phyloP scores from a whole-genome alignment of 2,329 filamentous ascomycete genomes.

The Aspergillus flavus region DNA sequence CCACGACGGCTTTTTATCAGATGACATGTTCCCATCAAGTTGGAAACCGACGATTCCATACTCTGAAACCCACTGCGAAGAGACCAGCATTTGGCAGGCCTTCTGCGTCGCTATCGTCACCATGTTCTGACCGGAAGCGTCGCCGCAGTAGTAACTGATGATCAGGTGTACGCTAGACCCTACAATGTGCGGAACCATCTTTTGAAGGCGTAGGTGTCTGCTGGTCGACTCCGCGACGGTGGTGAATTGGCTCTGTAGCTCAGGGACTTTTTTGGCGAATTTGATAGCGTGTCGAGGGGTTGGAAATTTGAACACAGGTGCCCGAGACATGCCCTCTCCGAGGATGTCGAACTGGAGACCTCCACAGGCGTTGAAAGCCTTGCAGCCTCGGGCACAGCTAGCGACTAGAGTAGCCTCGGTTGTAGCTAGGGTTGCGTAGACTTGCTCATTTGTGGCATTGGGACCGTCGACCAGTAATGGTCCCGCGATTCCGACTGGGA shows the following conservation, averaged over 20 bases:
- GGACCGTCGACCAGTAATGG: not conserved
- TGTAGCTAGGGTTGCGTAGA: conserved; percentile 32
- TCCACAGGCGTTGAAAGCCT: conserved; percentile 26
- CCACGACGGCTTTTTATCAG: conserved; percentile 32
- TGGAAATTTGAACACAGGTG: conserved; percentile 28
- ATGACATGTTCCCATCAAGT: conserved; percentile 27
- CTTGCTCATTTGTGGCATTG: not conserved
- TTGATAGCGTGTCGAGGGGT: conserved; percentile 21
- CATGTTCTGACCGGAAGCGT: conserved; percentile 35
- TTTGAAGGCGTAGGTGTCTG: conserved; percentile 5
- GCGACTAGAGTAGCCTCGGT: conserved; percentile 31
- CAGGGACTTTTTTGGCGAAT: conserved; percentile 11
- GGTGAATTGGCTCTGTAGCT: not conserved
- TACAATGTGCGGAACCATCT: conserved; percentile 16
- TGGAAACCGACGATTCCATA: conserved; percentile 4
- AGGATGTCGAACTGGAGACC: conserved; percentile 21
- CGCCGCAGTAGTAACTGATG: conserved; percentile 29
- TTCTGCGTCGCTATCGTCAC: conserved; percentile 31
- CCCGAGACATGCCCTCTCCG: conserved; percentile 24
- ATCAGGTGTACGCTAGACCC: conserved; percentile 26
- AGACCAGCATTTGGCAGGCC: conserved; percentile 19
- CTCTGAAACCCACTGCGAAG: too few species aligned
- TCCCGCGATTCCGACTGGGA: conserved; percentile 10
- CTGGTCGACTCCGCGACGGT: conserved; percentile 5
- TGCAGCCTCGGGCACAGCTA: conserved; percentile 36